phyloP scores from a whole-genome alignment of 768 basidiomycete genomes.

The Auricularia sp. region DNA sequence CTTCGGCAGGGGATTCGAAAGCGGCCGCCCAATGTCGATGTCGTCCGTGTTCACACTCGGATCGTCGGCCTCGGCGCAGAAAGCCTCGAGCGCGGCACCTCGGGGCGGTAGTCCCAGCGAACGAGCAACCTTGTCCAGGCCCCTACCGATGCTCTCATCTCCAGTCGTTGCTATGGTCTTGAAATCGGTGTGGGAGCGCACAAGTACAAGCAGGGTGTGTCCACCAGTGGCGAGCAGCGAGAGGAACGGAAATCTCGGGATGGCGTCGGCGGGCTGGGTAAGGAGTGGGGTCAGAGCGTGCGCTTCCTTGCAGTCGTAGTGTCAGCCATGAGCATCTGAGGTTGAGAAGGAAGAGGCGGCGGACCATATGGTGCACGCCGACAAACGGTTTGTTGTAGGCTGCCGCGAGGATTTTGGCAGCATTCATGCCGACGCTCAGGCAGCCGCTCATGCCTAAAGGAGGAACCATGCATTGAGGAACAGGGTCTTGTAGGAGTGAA shows the following conservation, averaged over 20 bases:
- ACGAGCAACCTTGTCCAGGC: constrained; percentile 76
- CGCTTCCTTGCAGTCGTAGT: constrained; percentile 52
- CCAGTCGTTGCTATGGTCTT: constrained; percentile 60
- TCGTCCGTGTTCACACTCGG: neutral
- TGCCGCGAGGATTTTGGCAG: constrained; percentile 79
- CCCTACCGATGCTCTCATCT: constrained; percentile 68
- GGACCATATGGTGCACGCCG: constrained; percentile 93
- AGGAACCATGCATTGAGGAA: constrained; percentile 2
- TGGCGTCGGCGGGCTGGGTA: constrained; percentile 34
- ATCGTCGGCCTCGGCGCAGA: constrained; percentile 30
- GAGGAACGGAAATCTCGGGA: constrained; percentile 72
- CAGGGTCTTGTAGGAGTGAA: neutral
- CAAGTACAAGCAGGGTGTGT: constrained; percentile 81
- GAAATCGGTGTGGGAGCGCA: constrained; percentile 46
- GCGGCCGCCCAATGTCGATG: constrained; percentile 20
- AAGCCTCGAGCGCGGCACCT: constrained; percentile 74
- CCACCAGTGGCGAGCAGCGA: constrained; percentile 88
- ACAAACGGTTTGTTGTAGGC: constrained; percentile 68
- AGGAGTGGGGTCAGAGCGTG: constrained; percentile 78
- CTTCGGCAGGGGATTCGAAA: constrained; percentile 32
- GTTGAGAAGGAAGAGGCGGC: constrained; percentile 8
- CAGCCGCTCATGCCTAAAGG: constrained; percentile 65
- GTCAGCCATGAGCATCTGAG: neutral
- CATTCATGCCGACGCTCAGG: constrained; percentile 65
- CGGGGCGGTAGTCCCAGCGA: constrained; percentile 60